These are phyloP conservation scores for Cryptosporidium baileyi DNA, from an alignment of 169 alveolate species.

Conservation along the genomic window DNA sequence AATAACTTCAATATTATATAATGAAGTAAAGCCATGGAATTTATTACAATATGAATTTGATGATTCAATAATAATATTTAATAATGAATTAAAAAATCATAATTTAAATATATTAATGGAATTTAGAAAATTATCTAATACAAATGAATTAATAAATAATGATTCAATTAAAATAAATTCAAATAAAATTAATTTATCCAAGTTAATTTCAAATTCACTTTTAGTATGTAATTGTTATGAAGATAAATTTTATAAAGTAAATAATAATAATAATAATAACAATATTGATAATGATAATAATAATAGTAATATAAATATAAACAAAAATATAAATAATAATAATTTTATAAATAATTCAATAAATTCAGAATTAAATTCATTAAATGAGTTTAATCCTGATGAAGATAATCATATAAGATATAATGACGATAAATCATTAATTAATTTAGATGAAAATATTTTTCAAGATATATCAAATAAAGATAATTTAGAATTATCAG, in stretches of 20 bases:
- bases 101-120: background rate
- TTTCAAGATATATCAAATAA: background rate
- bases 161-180: too few relatives aligned
- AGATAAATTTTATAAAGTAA: too few relatives aligned
- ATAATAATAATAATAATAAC: background rate
- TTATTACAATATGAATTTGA: background rate
- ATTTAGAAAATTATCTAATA: too few relatives aligned
- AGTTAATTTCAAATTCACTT: too few relatives aligned
- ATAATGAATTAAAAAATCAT: background rate
- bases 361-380: background rate
- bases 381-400: conserved; percentile 13
- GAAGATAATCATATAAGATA: background rate
- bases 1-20: background rate
- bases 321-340: background rate
- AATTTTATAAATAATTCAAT: background rate
- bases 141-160: too few relatives aligned
- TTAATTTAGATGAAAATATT: background rate
- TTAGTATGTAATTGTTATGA: too few relatives aligned
- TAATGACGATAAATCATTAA: background rate
- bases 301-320: background rate
- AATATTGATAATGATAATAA: background rate
- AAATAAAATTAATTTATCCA: too few relatives aligned
- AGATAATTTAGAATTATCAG: too few relatives aligned
- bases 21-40: conserved; percentile 11
- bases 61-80: background rate